phyloP scores from a whole-genome alignment of 208 protist genomes.

The Giardia muris region DNA sequence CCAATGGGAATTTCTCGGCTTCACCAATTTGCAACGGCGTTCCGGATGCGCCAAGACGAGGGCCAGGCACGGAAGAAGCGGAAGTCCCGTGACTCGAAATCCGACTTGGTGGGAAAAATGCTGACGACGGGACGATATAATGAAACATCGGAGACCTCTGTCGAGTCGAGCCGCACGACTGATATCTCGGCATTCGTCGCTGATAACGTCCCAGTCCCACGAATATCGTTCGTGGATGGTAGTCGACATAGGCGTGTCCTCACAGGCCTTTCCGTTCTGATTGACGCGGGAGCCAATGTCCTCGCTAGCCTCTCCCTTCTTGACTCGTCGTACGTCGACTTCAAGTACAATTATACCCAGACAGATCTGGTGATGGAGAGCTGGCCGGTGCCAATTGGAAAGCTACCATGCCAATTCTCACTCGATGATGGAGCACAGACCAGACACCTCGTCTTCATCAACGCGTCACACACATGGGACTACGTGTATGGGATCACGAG shows the following conservation, averaged over 20 bases:
- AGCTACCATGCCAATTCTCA: not conserved
- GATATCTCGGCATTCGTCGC: no score
- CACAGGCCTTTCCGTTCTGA: not conserved
- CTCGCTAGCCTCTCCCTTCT: not conserved
- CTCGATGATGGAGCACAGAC: not conserved
- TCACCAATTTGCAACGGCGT: not conserved
- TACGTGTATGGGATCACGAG: not conserved
- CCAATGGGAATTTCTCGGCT: not conserved
- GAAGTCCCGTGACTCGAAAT: not conserved
- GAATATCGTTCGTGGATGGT: no score
- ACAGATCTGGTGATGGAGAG: not conserved
- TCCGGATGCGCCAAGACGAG: not conserved
- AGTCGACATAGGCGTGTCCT: no score
- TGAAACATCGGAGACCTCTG: no score
- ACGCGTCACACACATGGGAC: not conserved
- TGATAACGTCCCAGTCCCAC: no score
- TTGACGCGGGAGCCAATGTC: not conserved
- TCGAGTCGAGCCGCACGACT: no score
- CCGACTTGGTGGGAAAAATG: no score
- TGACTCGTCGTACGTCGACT: not conserved
- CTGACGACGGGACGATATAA: no score
- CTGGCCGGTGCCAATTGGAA: not conserved
- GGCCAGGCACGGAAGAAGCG: not conserved
- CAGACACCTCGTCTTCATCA: not conserved
- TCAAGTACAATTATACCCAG: not conserved